Base-by-base conservation (phyloP, 768 basidiomycete species). In the Pseudohyphozyma bogoriensis region DNA sequence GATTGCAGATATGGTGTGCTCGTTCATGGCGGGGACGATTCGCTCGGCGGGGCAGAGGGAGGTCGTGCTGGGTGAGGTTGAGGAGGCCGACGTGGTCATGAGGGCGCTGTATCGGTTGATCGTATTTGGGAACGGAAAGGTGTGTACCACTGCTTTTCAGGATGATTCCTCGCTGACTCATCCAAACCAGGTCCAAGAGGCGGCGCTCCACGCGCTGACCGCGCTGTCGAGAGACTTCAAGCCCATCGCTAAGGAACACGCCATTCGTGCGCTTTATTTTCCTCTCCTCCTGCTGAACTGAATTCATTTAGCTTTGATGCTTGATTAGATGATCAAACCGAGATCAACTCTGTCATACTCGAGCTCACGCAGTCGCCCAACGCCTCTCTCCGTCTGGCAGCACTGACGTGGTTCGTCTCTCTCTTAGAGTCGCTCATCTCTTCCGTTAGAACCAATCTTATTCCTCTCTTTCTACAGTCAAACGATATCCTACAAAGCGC, bases 311-410 rank as follows among this genome's bases (percentile, higher is more conserved):
- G 3, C 5, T 29, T 10, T 22, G 9, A 7, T 20, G 22, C 22
- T n/a, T 20, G 22, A 44, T 20, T 44, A 24, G 42, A 24, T 44
- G 22, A 44, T 20, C 31, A 50, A 31, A 29, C 11, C 24, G 10
- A 28, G 40, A 42, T 42, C 28, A 31, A 31, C 4, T 22, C 47
- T 20, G 15, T 20, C 31, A 20, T 42, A 29, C 3, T 32, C 37
- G 8, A 44, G 7, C 52, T 61, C 29, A 20, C 26, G 2, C 42
- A 33, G 22, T 61, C 64, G 9, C 22, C 60, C 18, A 31, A 3
- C 10, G 54, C 64, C 9, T 28, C 58, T 8, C 18, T 65, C 20
- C 57, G 60, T 2, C 60, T 65, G 28, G 64, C 60, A 2, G 64
- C 58, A 0, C 28, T 51, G 0, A 42, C 60, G 0, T 58, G 62